These are phyloP conservation scores for Hibiscus syriacus DNA, from an alignment of 345 rosid species.

Conservation along the genomic window DNA sequence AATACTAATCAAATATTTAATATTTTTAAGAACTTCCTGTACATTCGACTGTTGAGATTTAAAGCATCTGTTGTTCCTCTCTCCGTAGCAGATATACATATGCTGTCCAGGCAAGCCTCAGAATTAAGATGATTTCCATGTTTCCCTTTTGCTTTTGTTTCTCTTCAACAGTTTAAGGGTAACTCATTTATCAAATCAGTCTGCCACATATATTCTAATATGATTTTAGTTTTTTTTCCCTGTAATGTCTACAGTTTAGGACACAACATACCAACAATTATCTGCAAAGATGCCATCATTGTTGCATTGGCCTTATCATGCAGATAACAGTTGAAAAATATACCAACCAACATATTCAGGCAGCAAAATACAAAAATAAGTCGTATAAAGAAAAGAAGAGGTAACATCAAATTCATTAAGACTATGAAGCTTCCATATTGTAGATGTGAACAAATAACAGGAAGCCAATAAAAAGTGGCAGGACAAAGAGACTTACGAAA, in stretches of 20 bases:
- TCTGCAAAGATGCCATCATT: not conserved
- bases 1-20: too few relatives aligned
- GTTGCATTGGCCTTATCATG: not conserved
- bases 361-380: not conserved
- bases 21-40: too few relatives aligned
- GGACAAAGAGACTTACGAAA: slow-evolving; percentile 2
- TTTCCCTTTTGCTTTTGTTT: not conserved
- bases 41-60: too few relatives aligned
- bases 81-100: too few relatives aligned
- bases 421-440: not conserved
- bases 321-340: not conserved
- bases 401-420: not conserved
- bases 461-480: not conserved
- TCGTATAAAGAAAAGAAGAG: not conserved
- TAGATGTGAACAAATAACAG: not conserved
- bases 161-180: not conserved
- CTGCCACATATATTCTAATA: not conserved
- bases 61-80: too few relatives aligned
- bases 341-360: not conserved
- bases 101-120: too few relatives aligned
- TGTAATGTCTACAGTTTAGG: not conserved
- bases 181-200: not conserved
- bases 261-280: not conserved
- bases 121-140: not conserved
- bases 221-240: not conserved